These are phyloP conservation scores for Globisporangium lucens DNA, from an alignment of 352 stramenopile genomes.

Conservation along the genomic window DNA sequence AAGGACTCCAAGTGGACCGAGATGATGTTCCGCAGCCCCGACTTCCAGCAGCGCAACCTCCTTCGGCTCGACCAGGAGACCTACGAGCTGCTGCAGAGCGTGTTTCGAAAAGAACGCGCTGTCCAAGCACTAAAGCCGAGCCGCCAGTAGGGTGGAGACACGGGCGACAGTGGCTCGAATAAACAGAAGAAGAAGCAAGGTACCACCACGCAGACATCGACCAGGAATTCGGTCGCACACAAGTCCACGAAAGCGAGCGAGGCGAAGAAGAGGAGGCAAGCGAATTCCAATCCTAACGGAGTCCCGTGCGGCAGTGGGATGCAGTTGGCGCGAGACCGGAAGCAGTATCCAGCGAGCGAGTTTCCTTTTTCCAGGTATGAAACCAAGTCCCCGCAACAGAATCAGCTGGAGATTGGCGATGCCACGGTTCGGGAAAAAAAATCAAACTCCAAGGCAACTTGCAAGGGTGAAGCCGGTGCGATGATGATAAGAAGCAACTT, in stretches of 20 bases:
- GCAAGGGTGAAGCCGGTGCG: background rate
- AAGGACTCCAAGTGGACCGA: slow-evolving; percentile 42
- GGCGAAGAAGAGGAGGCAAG: background rate
- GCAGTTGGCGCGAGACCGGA: slow-evolving; percentile 34
- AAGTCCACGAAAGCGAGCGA: slow-evolving; percentile 11
- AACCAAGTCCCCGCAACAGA: background rate
- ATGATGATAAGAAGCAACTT: background rate
- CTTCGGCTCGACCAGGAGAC: slow-evolving; percentile 38
- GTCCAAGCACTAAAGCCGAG: background rate
- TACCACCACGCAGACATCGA: background rate
- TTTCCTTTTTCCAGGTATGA: slow-evolving; percentile 7
- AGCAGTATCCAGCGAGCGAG: slow-evolving; percentile 17
- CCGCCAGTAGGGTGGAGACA: slow-evolving; percentile 4
- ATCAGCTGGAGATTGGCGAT: background rate
- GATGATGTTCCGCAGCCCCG: slow-evolving; percentile 34
- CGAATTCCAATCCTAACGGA: background rate
- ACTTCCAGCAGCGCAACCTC: slow-evolving; percentile 36
- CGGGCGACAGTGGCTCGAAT: background rate
- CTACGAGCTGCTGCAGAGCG: slow-evolving; percentile 43
- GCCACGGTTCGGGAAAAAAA: background rate
- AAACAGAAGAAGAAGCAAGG: background rate
- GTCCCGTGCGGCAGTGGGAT: slow-evolving; percentile 33
- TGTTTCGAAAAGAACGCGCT: slow-evolving; percentile 19
- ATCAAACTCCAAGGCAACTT: background rate
- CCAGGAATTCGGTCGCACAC: slow-evolving; percentile 5